Conservation (phyloP, 805 yeast species). For the Myxozyma neglecta region DNA sequence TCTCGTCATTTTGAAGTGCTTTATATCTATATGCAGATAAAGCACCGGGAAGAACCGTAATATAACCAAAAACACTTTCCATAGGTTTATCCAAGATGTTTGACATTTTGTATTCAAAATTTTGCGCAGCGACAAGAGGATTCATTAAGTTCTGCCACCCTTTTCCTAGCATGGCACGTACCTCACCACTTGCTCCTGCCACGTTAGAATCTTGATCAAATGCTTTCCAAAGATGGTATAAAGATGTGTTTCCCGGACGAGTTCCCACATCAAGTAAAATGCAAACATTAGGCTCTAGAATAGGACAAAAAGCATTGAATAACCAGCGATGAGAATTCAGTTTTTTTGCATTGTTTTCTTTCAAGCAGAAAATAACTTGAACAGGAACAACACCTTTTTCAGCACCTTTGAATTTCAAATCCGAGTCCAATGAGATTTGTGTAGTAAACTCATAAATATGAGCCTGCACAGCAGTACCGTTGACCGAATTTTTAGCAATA, state of each 20-base stretch:
- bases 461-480: slow-evolving; percentile 86
- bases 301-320: slow-evolving; percentile 91
- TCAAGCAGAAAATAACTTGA: slow-evolving; percentile 86
- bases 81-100: slow-evolving; percentile 93
- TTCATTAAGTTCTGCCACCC: slow-evolving; percentile 76
- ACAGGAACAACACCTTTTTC: slow-evolving; percentile 92
- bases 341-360: slow-evolving; percentile 88
- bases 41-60: slow-evolving; percentile 94
- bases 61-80: slow-evolving; percentile 92
- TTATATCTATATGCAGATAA: slow-evolving; percentile 88
- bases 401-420: slow-evolving; percentile 84
- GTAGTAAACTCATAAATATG: slow-evolving; percentile 96
- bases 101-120: slow-evolving; percentile 94
- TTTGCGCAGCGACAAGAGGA: slow-evolving; percentile 94
- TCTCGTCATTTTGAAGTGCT: slow-evolving; percentile 65
- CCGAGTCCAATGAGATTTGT: slow-evolving; percentile 87
- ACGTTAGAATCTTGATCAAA: slow-evolving; percentile 94
- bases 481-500: slow-evolving; percentile 90
- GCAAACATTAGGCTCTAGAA: slow-evolving; percentile 86
- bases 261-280: slow-evolving; percentile 96
- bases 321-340: slow-evolving; percentile 98
- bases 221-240: slow-evolving; percentile 95
- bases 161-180: slow-evolving; percentile 90
- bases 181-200: slow-evolving; percentile 99
- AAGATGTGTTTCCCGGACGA: slow-evolving; percentile 80